phyloP scores from a whole-genome alignment of 768 basidiomycete genomes.

The Lentinula raphanica region DNA sequence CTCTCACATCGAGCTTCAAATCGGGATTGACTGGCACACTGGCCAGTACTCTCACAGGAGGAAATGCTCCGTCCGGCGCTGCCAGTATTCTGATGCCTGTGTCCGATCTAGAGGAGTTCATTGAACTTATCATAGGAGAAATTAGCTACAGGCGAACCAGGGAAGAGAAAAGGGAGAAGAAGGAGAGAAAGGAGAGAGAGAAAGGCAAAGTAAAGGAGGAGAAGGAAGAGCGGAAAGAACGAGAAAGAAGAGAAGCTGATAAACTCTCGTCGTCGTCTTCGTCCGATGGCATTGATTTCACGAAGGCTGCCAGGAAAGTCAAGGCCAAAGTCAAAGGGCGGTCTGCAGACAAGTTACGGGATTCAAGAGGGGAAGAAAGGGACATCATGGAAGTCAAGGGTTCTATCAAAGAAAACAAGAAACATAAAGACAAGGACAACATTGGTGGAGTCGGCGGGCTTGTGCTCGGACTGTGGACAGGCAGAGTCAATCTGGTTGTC shows the following conservation, averaged over 20 bases:
- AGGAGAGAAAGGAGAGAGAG: slow-evolving; percentile 16
- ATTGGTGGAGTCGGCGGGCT: slow-evolving; percentile 9
- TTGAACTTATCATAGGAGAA: slow-evolving; percentile 34
- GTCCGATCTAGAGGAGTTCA: slow-evolving; percentile 48
- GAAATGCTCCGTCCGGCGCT: slow-evolving; percentile 22
- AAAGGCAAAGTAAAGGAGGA: slow-evolving; percentile 14
- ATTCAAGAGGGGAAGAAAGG: background rate
- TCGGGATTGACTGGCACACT: background rate
- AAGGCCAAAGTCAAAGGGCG: slow-evolving; percentile 3
- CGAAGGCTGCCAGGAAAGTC: slow-evolving; percentile 2
- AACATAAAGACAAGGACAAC: slow-evolving; percentile 21
- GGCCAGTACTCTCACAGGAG: slow-evolving; percentile 17
- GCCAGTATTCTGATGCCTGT: slow-evolving; percentile 41
- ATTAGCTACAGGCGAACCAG: slow-evolving; percentile 14
- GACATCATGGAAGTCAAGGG: background rate
- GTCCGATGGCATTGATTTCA: background rate
- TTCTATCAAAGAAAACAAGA: slow-evolving; percentile 20
- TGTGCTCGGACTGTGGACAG: slow-evolving; percentile 9
- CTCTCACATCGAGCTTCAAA: slow-evolving; percentile 2
- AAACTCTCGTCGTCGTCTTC: background rate
- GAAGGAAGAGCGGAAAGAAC: slow-evolving; percentile 16
- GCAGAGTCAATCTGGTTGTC: slow-evolving; percentile 6
- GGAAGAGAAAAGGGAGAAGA: slow-evolving; percentile 10
- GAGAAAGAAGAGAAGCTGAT: background rate
- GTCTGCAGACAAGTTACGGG: background rate